These are phyloP conservation scores for Aschersonia sp. DNA, from an alignment of 2,329 filamentous ascomycete species.

Conservation along the genomic window DNA sequence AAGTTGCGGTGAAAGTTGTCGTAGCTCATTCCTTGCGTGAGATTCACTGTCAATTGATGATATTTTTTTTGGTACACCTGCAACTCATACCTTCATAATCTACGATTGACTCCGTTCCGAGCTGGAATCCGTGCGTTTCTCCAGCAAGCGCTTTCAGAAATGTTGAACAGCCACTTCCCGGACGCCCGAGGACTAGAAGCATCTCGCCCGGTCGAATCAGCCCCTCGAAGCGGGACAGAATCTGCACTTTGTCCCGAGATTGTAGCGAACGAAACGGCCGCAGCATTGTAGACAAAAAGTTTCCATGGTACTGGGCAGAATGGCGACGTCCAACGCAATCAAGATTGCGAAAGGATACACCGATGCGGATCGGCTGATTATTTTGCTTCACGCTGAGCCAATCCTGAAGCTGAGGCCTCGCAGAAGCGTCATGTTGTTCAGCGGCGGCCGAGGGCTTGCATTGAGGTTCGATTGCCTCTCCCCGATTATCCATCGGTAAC, in stretches of 20 bases:
- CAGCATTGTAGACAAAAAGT: background rate
- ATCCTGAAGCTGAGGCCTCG: background rate
- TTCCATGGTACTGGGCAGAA: background rate
- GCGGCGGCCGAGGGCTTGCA: too few relatives aligned
- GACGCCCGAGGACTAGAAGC: conserved; percentile 53
- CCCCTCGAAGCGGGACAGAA: background rate
- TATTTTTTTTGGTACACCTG: too few relatives aligned
- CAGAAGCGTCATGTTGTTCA: background rate
- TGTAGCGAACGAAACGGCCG: background rate
- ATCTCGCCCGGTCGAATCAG: conserved; percentile 47
- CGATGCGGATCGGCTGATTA: background rate
- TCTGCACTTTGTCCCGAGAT: background rate
- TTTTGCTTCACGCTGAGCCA: background rate
- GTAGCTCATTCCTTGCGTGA: background rate
- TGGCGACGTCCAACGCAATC: background rate
- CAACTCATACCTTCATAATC: background rate
- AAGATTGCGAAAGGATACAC: background rate
- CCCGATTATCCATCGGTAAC: too few relatives aligned
- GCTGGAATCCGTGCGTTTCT: background rate
- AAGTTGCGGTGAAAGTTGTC: background rate
- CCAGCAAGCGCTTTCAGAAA: conserved; percentile 36
- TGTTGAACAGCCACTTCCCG: conserved; percentile 56
- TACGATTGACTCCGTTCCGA: background rate
- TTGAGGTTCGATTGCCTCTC: too few relatives aligned
- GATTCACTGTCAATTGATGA: too few relatives aligned